phyloP scores from a whole-genome alignment of 2,329 filamentous ascomycete genomes.

The Berkeleyomyces basicola region DNA sequence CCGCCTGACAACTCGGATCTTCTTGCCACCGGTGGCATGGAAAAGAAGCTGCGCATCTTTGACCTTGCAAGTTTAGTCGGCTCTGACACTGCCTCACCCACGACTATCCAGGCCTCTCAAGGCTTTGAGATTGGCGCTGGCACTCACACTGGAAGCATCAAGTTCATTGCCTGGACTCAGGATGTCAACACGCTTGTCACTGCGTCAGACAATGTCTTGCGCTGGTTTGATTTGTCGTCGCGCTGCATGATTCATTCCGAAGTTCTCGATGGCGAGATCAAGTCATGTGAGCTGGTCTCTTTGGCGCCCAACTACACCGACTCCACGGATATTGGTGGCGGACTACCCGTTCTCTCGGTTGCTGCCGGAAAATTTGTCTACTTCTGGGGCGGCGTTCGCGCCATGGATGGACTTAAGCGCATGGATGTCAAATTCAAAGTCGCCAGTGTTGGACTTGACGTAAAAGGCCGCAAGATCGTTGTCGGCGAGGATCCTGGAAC shows the following conservation, averaged over 20 bases:
- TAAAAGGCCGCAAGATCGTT: slow-evolving; percentile 64
- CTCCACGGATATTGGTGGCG: slow-evolving; percentile 46
- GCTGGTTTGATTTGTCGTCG: slow-evolving; percentile 83
- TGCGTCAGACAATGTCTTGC: slow-evolving; percentile 75
- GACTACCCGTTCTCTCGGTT: slow-evolving; percentile 62
- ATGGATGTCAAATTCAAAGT: slow-evolving; percentile 70
- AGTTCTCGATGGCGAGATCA: slow-evolving; percentile 68
- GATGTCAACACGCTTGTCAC: slow-evolving; percentile 82
- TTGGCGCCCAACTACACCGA: slow-evolving; percentile 43
- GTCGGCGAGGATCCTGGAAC: slow-evolving; percentile 86
- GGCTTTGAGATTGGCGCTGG: slow-evolving; percentile 79
- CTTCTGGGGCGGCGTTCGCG: slow-evolving; percentile 66
- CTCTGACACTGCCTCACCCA: slow-evolving; percentile 17
- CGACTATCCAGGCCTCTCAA: slow-evolving; percentile 36
- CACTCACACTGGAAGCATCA: slow-evolving; percentile 75
- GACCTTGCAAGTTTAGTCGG: slow-evolving; percentile 51
- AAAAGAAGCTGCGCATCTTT: slow-evolving; percentile 92
- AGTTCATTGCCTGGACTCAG: slow-evolving; percentile 86
- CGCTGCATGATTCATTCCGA: slow-evolving; percentile 61
- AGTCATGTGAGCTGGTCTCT: slow-evolving; percentile 76
- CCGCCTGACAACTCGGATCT: slow-evolving; percentile 67
- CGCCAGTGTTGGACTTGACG: slow-evolving; percentile 77
- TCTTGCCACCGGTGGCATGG: slow-evolving; percentile 81
- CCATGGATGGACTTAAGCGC: slow-evolving; percentile 59
- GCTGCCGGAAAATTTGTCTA: slow-evolving; percentile 89